Evolutionary conservation across 306 rosid genomes (phyloP).

Genomic region (Begonia peltatifolia): DNA sequence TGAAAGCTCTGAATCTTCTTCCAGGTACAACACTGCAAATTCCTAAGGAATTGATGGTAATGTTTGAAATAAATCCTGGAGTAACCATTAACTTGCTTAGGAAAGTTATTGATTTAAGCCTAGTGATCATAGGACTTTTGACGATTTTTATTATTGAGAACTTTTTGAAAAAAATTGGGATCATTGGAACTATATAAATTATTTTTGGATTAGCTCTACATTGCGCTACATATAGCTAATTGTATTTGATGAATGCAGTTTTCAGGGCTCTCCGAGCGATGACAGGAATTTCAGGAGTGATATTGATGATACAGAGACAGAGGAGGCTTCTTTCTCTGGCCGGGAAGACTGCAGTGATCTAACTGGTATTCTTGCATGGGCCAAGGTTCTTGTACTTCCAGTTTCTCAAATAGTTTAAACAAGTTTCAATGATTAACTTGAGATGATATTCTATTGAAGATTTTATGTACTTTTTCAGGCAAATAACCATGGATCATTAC

Average conservation of each 20-base stretch:
- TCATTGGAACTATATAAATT: no score
- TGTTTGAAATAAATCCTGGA: no score
- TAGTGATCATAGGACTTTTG: no score
- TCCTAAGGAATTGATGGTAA: no score
- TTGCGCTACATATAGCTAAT: neutral
- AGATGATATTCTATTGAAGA: neutral
- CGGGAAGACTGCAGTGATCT: conserved; percentile 85
- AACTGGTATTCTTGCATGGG: conserved; percentile 85
- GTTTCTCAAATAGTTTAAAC: no score
- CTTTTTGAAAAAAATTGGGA: no score
- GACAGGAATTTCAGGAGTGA: conserved; percentile 91
- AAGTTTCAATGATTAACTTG: no score
- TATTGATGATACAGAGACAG: conserved; percentile 84
- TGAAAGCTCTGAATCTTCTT: conserved; percentile 97
- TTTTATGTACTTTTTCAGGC: conserved; percentile 28
- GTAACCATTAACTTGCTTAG: no score
- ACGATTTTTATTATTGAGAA: no score
- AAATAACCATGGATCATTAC: conserved; percentile 61
- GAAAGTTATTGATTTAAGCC: no score
- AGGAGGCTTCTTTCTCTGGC: conserved; percentile 86
- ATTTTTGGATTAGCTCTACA: no score
- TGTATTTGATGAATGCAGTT: conserved; percentile 35
- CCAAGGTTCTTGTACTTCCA: conserved; percentile 42
- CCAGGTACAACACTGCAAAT: conserved; percentile 41
- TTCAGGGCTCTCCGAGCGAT: conserved; percentile 95